A percentile compares a stretch with the other conserved stretches of the same genome.
phyloP scores from a whole-genome alignment of 169 alveolate genomes.

The Toxoplasma gondii region DNA sequence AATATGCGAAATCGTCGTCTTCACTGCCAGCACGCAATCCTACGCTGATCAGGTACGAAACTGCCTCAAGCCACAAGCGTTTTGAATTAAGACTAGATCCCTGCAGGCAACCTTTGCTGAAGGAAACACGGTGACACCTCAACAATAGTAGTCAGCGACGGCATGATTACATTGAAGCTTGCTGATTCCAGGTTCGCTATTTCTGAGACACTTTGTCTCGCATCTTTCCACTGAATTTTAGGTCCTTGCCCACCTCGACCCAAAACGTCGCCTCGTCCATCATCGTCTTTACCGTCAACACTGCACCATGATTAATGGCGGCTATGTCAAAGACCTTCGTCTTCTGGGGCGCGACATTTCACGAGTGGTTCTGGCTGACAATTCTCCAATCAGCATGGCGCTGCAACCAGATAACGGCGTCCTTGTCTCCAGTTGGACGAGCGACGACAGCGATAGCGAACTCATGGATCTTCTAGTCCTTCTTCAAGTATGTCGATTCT shows the following conservation, averaged over 20 bases:
- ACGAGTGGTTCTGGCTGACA: slow-evolving; percentile 84
- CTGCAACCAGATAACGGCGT: slow-evolving; percentile 91
- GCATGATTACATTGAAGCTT: no score
- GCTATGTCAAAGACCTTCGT: slow-evolving; percentile 36
- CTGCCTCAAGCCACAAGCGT: background rate
- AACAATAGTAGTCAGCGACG: no score
- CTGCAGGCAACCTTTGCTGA: no score
- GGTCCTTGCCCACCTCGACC: slow-evolving; percentile 40
- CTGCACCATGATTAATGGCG: slow-evolving; percentile 45
- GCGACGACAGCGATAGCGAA: slow-evolving; percentile 40
- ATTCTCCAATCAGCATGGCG: slow-evolving; percentile 86
- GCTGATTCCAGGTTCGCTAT: no score
- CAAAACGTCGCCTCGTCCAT: background rate
- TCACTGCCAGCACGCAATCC: slow-evolving; percentile 53
- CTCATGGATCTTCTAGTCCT: slow-evolving; percentile 10
- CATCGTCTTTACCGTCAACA: slow-evolving; percentile 55
- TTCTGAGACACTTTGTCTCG: background rate
- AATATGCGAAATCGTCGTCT: slow-evolving; percentile 42
- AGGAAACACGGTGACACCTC: no score
- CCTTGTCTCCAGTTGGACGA: slow-evolving; percentile 83
- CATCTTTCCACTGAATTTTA: background rate
- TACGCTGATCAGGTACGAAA: slow-evolving; percentile 54
- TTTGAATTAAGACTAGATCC: no score
- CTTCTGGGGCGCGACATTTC: slow-evolving; percentile 80
- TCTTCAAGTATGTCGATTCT: background rate